Conservation (phyloP, 192 early-diverging fungal species). For the Backusella luteola region DNA sequence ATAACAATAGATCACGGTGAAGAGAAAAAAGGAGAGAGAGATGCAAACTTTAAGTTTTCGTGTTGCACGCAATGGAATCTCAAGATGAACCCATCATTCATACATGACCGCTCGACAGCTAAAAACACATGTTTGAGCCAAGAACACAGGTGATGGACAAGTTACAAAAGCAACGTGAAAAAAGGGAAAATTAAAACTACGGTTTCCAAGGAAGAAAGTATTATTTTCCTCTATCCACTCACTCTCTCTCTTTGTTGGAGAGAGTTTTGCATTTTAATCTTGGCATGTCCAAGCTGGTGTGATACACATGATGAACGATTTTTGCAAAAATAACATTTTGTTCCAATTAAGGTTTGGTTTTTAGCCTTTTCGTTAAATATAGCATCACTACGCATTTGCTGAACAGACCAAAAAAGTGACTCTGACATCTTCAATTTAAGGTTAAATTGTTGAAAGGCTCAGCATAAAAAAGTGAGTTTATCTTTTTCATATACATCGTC, state of each 20-base stretch:
- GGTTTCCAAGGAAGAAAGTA: neutral
- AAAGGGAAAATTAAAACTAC: neutral
- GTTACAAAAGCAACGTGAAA: neutral
- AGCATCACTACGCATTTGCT: conserved; percentile 4
- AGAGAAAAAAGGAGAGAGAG: neutral
- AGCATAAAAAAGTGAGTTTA: neutral
- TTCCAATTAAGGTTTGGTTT: neutral
- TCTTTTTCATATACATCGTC: neutral
- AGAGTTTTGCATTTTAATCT: neutral
- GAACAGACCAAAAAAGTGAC: neutral
- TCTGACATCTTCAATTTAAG: neutral
- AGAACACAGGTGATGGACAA: neutral
- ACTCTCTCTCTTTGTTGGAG: neutral
- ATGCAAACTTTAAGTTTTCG: neutral
- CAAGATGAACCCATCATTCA: neutral
- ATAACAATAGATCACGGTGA: neutral
- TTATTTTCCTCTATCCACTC: neutral
- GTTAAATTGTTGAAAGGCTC: neutral
- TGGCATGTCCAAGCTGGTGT: neutral
- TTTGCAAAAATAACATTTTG: neutral
- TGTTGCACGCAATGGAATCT: neutral
- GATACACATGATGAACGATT: neutral
- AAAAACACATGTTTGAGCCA: neutral
- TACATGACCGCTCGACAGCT: neutral
- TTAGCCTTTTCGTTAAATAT: neutral